phyloP scores from a whole-genome alignment of 176 grass and related monocot genomes.

The Bothriochloa decipiens region DNA sequence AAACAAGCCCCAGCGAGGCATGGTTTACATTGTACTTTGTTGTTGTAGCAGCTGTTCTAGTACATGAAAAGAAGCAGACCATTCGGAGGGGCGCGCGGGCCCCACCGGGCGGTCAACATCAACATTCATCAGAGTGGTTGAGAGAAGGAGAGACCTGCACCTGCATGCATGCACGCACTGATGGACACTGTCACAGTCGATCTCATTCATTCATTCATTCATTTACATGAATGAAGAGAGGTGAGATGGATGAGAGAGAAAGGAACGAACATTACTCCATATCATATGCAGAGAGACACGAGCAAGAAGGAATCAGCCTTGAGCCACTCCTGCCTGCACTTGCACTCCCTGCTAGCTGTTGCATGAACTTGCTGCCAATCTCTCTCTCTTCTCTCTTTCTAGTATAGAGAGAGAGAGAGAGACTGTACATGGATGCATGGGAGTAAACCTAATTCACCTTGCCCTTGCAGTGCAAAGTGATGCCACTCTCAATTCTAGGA shows the following conservation, averaged over 20 bases:
- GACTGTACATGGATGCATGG: not conserved
- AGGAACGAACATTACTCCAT: not conserved
- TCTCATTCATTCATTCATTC: not conserved
- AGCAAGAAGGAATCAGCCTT: slow-evolving; percentile 54
- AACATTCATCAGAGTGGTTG: slow-evolving; percentile 31
- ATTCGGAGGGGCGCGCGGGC: slow-evolving; percentile 9
- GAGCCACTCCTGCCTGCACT: slow-evolving; percentile 57
- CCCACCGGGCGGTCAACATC: slow-evolving; percentile 39
- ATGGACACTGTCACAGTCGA: not conserved
- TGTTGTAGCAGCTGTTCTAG: not conserved
- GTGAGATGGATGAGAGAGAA: not conserved
- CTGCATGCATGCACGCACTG: slow-evolving; percentile 38
- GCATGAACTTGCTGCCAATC: not conserved
- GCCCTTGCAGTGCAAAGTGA: slow-evolving; percentile 28
- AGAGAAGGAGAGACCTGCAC: slow-evolving; percentile 22
- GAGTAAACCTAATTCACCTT: slow-evolving; percentile 12
- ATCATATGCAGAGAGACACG: slow-evolving; percentile 31
- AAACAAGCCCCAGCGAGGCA: no score
- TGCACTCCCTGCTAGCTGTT: not conserved
- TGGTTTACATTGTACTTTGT: no score
- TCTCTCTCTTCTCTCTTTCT: no score
- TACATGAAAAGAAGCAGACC: not conserved
- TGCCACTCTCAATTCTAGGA: slow-evolving; percentile 22
- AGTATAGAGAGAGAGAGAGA: no score
- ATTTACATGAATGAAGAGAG: not conserved